phyloP scores from a whole-genome alignment of 2,329 filamentous ascomycete genomes.

The Cladosporium sp. region DNA sequence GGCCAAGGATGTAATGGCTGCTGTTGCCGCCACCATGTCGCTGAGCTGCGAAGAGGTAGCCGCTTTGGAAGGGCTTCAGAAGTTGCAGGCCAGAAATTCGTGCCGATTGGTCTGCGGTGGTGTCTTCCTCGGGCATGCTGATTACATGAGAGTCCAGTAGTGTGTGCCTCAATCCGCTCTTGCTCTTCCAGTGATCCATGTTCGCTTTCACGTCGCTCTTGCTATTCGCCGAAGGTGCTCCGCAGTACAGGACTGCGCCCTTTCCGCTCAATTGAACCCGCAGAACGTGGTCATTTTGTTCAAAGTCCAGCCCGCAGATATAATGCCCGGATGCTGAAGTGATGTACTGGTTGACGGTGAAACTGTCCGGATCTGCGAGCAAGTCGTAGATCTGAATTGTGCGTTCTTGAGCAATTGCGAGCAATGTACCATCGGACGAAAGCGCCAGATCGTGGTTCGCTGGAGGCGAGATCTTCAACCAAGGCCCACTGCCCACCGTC shows the following conservation, averaged over 20 bases:
- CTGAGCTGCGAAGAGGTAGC: constrained; percentile 29
- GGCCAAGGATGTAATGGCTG: constrained; percentile 27
- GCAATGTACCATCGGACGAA: constrained; percentile 27
- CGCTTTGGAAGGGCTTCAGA: constrained; percentile 23
- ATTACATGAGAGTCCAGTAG: constrained; percentile 29
- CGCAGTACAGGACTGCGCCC: constrained; percentile 32
- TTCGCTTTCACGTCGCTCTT: constrained; percentile 13
- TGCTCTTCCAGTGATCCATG: constrained; percentile 31
- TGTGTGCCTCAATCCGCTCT: constrained; percentile 26
- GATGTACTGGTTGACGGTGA: constrained; percentile 29
- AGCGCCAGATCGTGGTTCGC: constrained; percentile 28
- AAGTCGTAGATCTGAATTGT: constrained; percentile 33
- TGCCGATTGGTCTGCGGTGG: constrained; percentile 12
- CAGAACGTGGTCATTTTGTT: constrained; percentile 29
- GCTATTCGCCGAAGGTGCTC: constrained; percentile 20
- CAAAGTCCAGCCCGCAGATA: constrained; percentile 32
- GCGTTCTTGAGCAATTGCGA: constrained; percentile 32
- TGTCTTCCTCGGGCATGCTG: constrained; percentile 7
- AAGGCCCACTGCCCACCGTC: constrained; percentile 29
- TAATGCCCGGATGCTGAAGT: constrained; percentile 30
- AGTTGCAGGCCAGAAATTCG: constrained; percentile 29
- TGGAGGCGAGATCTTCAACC: constrained; percentile 28
- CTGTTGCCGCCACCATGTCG: constrained; percentile 25
- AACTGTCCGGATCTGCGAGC: constrained; percentile 24
- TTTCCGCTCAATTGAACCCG: constrained; percentile 31